These are phyloP conservation scores for Aureobasidium melanogenum DNA, from an alignment of 2,329 filamentous ascomycete genomes.

Conservation along the genomic window DNA sequence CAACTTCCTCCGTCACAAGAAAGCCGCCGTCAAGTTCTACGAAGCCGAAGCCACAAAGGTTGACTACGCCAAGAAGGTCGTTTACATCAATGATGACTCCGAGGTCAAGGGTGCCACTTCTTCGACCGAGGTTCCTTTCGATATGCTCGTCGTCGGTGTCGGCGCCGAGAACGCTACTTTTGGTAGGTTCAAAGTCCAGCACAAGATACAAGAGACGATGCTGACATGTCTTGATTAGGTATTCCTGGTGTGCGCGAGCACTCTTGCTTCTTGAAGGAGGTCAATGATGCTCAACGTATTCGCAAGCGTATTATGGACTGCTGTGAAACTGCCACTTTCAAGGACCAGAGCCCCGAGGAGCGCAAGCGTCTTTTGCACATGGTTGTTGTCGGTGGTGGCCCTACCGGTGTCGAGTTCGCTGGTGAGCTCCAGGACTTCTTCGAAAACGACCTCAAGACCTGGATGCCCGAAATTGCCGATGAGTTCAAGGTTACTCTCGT, in stretches of 20 bases:
- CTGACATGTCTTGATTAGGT: constrained; percentile 30
- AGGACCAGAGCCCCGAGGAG: constrained; percentile 83
- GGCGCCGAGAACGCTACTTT: constrained; percentile 98
- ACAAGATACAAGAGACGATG: background rate
- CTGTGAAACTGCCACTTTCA: constrained; percentile 96
- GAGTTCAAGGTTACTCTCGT: constrained; percentile 97
- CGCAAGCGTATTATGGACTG: constrained; percentile 99
- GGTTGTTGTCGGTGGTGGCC: constrained; percentile 79
- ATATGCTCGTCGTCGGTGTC: constrained; percentile 96
- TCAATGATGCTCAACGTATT: constrained; percentile 89
- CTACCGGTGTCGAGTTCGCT: constrained; percentile 95
- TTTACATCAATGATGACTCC: constrained; percentile 86
- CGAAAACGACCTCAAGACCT: constrained; percentile 94
- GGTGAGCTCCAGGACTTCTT: constrained; percentile 99
- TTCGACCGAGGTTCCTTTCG: constrained; percentile 86
- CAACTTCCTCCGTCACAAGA: constrained; percentile 92
- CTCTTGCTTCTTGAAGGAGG: constrained; percentile 98
- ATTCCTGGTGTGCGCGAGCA: constrained; percentile 92
- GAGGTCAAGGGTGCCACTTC: constrained; percentile 78
- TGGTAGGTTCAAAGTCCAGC: constrained; percentile 42
- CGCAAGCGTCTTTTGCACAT: constrained; percentile 93
- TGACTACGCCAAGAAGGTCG: constrained; percentile 79
- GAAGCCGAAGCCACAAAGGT: constrained; percentile 96
- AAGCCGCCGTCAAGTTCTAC: constrained; percentile 88
- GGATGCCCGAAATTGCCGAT: constrained; percentile 88